Conservation (phyloP, 2,329 filamentous ascomycete species). For the Trichocomaceae sp. region DNA sequence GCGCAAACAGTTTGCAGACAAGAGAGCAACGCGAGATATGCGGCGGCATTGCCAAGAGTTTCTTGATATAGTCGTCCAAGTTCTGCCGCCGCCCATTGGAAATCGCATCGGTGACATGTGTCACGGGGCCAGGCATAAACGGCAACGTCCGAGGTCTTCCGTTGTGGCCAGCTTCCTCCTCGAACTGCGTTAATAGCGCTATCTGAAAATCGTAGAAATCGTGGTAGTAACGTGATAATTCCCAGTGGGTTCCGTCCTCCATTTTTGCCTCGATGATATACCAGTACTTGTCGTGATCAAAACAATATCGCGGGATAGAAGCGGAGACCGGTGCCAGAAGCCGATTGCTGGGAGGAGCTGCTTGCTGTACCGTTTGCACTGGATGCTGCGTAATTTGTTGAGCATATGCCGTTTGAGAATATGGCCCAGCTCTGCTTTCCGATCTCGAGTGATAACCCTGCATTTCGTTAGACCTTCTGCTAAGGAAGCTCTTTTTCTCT, state of each 20-base stretch:
- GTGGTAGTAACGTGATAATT: conserved; percentile 89
- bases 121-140: conserved; percentile 97
- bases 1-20: conserved; percentile 85
- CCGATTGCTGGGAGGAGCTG: conserved; percentile 42
- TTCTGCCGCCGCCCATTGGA: conserved; percentile 89
- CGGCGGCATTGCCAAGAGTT: conserved; percentile 70
- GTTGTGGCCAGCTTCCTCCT: conserved; percentile 83
- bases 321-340: conserved; percentile 73
- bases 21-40: conserved; percentile 80
- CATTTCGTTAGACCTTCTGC: too few relatives aligned
- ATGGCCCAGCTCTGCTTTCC: conserved; percentile 28
- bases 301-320: conserved; percentile 86
- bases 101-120: conserved; percentile 96
- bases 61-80: conserved; percentile 91
- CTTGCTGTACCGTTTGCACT: conserved; percentile 38
- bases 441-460: conserved; percentile 37
- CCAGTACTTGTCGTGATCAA: conserved; percentile 97
- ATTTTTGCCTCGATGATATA: conserved; percentile 90
- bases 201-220: conserved; percentile 99
- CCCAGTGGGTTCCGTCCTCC: conserved; percentile 87
- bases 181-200: conserved; percentile 82
- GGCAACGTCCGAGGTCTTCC: conserved; percentile 75
- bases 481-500: too few relatives aligned
- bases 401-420: conserved; percentile 24
- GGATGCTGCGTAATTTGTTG: conserved; percentile 34